phyloP scores from a whole-genome alignment of 805 yeast genomes.

The Lachancea sp. region DNA sequence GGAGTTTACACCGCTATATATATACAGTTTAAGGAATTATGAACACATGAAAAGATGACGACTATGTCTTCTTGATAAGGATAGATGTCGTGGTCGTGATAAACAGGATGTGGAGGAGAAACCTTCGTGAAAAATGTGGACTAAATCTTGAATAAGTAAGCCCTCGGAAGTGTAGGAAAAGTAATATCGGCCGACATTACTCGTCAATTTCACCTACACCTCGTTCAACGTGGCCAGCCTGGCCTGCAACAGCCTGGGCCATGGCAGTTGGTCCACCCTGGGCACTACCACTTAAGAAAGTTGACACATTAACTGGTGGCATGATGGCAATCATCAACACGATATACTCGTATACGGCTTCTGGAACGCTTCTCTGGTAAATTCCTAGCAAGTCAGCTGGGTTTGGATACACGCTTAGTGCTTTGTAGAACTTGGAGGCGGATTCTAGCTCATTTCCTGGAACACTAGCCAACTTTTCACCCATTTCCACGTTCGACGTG shows the following conservation, averaged over 20 bases:
- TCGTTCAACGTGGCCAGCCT: constrained; percentile 21
- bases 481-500: constrained; percentile 74
- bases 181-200: constrained; percentile 11
- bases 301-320: constrained; percentile 77
- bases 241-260: constrained; percentile 16
- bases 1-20: constrained; percentile 4
- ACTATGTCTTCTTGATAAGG: background rate
- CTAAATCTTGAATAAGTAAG: background rate
- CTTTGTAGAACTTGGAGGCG: constrained; percentile 89
- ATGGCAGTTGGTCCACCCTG: constrained; percentile 17
- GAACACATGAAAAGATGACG: constrained; percentile 6
- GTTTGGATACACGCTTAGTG: constrained; percentile 86
- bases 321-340: constrained; percentile 84
- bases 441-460: constrained; percentile 72
- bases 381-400: constrained; percentile 88
- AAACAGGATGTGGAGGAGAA: background rate
- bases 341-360: constrained; percentile 72
- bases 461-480: constrained; percentile 68
- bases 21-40: constrained; percentile 8
- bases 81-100: background rate
- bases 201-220: constrained; percentile 26
- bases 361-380: constrained; percentile 84
- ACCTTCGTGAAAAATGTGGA: background rate
- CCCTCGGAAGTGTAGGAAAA: too few relatives aligned
- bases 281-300: constrained; percentile 48